Evolutionary conservation across 306 rosid genomes (phyloP).

Genomic region (Morella rubra): DNA sequence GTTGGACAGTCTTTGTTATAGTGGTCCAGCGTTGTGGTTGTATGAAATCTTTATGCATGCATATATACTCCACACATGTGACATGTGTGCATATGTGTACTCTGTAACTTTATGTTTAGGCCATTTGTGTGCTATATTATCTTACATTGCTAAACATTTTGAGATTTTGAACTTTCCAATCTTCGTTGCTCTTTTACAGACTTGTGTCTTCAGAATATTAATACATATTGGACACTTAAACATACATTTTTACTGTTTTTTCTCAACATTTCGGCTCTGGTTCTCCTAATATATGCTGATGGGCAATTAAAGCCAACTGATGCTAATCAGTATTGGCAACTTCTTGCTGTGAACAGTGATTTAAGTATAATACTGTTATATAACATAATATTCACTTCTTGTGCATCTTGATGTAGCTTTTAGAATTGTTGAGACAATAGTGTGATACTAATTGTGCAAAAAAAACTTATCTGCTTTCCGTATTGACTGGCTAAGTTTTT

Average conservation of each 20-base stretch:
- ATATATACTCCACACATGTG: not conserved
- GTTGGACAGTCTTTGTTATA: not conserved
- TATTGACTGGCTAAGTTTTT: constrained; percentile 23
- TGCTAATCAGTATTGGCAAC: not conserved
- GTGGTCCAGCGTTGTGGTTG: not conserved
- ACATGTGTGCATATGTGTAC: not conserved
- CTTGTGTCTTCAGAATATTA: not conserved
- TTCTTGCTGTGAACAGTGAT: not conserved
- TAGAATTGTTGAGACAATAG: not conserved
- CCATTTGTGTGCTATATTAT: not conserved
- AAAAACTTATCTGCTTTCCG: not conserved
- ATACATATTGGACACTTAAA: constrained; percentile 1
- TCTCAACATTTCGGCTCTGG: not conserved
- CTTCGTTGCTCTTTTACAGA: not conserved
- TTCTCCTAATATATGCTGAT: not conserved
- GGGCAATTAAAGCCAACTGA: not conserved
- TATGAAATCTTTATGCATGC: not conserved
- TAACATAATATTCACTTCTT: too few relatives aligned
- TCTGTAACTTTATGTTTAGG: not conserved
- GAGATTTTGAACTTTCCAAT: not conserved
- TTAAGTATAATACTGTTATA: too few relatives aligned
- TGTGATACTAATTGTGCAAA: not conserved
- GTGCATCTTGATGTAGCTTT: not conserved
- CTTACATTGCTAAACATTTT: not conserved
- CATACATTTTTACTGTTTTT: not conserved